Percentiles rank a stretch among this genome's conserved stretches.
These are phyloP conservation scores for Myrmaecium sp. DNA, from an alignment of 2,329 filamentous ascomycete genomes.

Conservation along the genomic window DNA sequence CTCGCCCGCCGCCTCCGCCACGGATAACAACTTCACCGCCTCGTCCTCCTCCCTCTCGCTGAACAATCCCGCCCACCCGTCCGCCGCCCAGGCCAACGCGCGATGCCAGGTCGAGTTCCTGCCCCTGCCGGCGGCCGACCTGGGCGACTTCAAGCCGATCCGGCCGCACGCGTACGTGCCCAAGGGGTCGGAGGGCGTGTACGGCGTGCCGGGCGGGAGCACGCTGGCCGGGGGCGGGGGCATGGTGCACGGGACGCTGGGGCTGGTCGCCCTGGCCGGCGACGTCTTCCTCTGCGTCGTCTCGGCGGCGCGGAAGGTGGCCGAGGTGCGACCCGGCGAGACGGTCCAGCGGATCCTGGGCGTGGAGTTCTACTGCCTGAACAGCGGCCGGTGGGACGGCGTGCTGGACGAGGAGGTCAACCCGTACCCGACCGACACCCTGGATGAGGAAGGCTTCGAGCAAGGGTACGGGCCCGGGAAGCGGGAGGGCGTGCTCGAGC, in stretches of 20 bases:
- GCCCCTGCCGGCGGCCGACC: conserved; percentile 43
- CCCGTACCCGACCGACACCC: conserved; percentile 35
- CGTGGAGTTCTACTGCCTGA: conserved; percentile 87
- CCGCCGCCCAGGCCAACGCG: conserved; percentile 23
- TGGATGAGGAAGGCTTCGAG: conserved; percentile 36
- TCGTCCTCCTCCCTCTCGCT: conserved; percentile 34
- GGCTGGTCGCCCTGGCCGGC: conserved; percentile 64
- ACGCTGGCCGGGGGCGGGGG: too few species aligned
- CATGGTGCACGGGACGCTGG: conserved; percentile 78
- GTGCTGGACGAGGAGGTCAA: conserved; percentile 43
- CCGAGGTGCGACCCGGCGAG: conserved; percentile 71
- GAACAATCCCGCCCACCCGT: too few species aligned
- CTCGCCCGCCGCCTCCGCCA: conserved; percentile 48
- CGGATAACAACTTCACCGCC: conserved; percentile 26
- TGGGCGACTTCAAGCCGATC: conserved; percentile 61
- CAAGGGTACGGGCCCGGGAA: conserved; percentile 37
- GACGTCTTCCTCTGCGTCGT: conserved; percentile 89
- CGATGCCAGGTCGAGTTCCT: conserved; percentile 84
- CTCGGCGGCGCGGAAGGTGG: conserved; percentile 60
- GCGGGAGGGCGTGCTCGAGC: conserved; percentile 57
- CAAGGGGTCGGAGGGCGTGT: conserved; percentile 46
- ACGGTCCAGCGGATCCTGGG: conserved; percentile 72
- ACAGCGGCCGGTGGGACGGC: conserved; percentile 70
- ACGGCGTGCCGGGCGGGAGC: conserved; percentile 56
- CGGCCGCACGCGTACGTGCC: conserved; percentile 67